These are phyloP conservation scores for Aspergillus sp. DNA, from an alignment of 2,329 filamentous ascomycete species.

Conservation along the genomic window DNA sequence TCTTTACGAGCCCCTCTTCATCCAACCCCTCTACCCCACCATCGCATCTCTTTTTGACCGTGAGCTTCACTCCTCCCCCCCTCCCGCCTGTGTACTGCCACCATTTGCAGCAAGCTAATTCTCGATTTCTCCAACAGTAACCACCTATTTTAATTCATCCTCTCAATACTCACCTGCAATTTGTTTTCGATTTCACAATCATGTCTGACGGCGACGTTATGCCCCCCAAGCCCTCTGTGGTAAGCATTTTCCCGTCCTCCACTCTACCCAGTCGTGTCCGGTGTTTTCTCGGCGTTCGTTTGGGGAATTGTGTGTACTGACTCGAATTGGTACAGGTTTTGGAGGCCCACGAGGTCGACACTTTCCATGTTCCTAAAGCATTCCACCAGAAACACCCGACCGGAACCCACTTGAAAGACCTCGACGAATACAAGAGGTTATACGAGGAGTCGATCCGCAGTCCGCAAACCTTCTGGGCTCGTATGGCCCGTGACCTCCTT, in stretches of 20 bases:
- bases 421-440: constrained; percentile 60
- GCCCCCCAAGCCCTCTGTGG: constrained; percentile 35
- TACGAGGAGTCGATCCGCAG: constrained; percentile 83
- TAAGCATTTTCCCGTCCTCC: constrained; percentile 20
- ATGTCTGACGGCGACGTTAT: constrained; percentile 35
- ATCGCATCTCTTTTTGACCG: not conserved
- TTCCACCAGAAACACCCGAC: constrained; percentile 56
- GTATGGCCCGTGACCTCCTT: constrained; percentile 79
- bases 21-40: constrained; percentile 1
- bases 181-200: constrained; percentile 5
- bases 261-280: not conserved
- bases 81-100: constrained; percentile 1
- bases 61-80: not conserved
- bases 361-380: constrained; percentile 54
- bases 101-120: not conserved
- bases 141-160: too few relatives aligned
- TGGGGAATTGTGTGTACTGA: too few relatives aligned
- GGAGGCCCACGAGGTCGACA: constrained; percentile 46
- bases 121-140: not conserved
- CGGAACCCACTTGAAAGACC: constrained; percentile 54
- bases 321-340: constrained; percentile 25
- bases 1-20: constrained; percentile 9
- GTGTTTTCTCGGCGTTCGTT: too few relatives aligned
- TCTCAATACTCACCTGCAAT: not conserved
- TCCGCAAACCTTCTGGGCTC: constrained; percentile 85